A percentile compares a stretch with the other conserved stretches of the same genome.
Evolutionary conservation across 78 protist species (phyloP).

Genomic region (Dictyostelium brefeldianum): DNA sequence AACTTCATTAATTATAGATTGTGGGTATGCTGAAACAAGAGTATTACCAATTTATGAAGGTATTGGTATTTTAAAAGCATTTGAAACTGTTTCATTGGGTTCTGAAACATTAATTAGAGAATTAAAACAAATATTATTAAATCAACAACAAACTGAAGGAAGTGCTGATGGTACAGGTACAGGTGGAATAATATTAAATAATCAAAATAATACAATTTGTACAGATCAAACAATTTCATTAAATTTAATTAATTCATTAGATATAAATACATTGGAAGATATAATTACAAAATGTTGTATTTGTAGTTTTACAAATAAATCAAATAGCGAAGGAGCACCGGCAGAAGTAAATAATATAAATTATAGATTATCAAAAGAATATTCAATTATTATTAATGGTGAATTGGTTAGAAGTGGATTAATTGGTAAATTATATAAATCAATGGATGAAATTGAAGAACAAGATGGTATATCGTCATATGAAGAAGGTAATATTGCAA

Average conservation of each 20-base stretch:
- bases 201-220: background rate
- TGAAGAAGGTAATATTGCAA: slow-evolving; percentile 43
- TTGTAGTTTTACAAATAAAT: slow-evolving; percentile 16
- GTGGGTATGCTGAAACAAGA: slow-evolving; percentile 58
- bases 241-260: background rate
- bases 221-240: background rate
- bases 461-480: no score
- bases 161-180: no score
- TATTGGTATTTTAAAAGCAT: slow-evolving; percentile 46
- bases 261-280: background rate
- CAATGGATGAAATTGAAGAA: background rate
- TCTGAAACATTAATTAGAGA: background rate
- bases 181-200: background rate
- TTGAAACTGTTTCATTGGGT: slow-evolving; percentile 20
- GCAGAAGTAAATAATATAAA: background rate
- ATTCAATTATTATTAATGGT: background rate
- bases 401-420: background rate
- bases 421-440: background rate
- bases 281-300: slow-evolving; percentile 16
- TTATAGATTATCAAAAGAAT: slow-evolving; percentile 6
- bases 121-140: background rate
- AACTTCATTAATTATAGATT: slow-evolving; percentile 45
- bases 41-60: slow-evolving; percentile 73
- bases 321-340: background rate
- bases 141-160: background rate